These are phyloP conservation scores for Podospora conica DNA, from an alignment of 495 filamentous ascomycete genomes.

Conservation along the genomic window DNA sequence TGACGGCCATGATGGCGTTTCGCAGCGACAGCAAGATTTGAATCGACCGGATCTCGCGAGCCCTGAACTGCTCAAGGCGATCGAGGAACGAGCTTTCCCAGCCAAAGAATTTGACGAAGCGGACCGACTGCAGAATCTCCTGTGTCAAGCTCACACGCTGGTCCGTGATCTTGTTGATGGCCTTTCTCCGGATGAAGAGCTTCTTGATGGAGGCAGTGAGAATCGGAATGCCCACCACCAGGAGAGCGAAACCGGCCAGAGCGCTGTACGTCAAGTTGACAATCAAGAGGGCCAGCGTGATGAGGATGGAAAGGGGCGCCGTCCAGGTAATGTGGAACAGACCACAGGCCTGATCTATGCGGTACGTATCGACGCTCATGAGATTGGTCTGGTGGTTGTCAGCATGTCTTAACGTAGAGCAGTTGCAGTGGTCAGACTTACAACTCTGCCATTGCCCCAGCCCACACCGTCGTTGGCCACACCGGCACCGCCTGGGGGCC, in stretches of 20 bases:
- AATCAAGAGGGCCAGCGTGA: conserved; percentile 71
- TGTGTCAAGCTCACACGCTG: conserved; percentile 85
- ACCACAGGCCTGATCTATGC: conserved; percentile 75
- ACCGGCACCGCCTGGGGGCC: conserved; percentile 23
- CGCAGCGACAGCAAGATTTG: conserved; percentile 74
- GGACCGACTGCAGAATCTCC: conserved; percentile 82
- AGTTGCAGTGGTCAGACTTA: conserved; percentile 7
- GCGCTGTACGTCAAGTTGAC: conserved; percentile 86
- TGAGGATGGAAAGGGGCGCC: conserved; percentile 65
- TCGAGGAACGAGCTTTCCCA: conserved; percentile 85
- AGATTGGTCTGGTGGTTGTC: conserved; percentile 51
- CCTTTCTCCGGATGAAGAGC: conserved; percentile 62
- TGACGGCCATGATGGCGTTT: conserved; percentile 75
- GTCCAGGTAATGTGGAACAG: conserved; percentile 91
- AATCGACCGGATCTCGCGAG: conserved; percentile 67
- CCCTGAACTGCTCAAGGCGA: conserved; percentile 66
- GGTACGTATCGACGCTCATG: conserved; percentile 91
- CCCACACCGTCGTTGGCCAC: conserved; percentile 64
- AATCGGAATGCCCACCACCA: conserved; percentile 69
- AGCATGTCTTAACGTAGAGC: not conserved
- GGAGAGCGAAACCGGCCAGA: conserved; percentile 76
- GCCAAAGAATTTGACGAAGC: conserved; percentile 94
- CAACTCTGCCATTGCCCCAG: conserved; percentile 85
- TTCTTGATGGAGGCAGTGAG: conserved; percentile 66
- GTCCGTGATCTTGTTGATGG: conserved; percentile 89